Conservation (phyloP, 2,329 filamentous ascomycete genomes). For the Coniochaeta sp. region DNA sequence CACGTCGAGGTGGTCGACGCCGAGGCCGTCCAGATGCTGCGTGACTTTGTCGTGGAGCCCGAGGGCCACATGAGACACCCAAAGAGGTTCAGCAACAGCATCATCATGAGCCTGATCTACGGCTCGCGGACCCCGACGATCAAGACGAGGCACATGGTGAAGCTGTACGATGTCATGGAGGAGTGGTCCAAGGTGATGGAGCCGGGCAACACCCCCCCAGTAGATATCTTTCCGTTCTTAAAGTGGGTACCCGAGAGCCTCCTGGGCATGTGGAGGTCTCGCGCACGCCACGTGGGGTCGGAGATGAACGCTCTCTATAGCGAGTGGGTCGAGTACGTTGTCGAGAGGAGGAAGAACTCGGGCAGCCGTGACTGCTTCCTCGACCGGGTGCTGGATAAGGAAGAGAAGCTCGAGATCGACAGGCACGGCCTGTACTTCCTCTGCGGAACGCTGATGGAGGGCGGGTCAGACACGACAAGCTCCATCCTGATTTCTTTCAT, state of each 20-base stretch:
- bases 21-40: slow-evolving; percentile 37
- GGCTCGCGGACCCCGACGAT: slow-evolving; percentile 24
- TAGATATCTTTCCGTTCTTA: slow-evolving; percentile 37
- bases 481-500: slow-evolving; percentile 26
- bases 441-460: slow-evolving; percentile 20
- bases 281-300: slow-evolving; percentile 25
- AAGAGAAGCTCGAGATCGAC: slow-evolving; percentile 20
- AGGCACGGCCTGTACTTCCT: slow-evolving; percentile 28
- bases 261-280: slow-evolving; percentile 28
- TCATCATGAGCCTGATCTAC: slow-evolving; percentile 33
- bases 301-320: slow-evolving; percentile 33
- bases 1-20: slow-evolving; percentile 35
- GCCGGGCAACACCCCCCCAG: slow-evolving; percentile 37
- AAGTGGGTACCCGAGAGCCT: slow-evolving; percentile 31
- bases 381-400: slow-evolving; percentile 30
- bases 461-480: slow-evolving; percentile 26
- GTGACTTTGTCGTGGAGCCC: slow-evolving; percentile 31
- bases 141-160: slow-evolving; percentile 25
- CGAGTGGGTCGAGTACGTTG: slow-evolving; percentile 24
- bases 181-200: slow-evolving; percentile 35
- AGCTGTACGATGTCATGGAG: slow-evolving; percentile 33
- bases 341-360: slow-evolving; percentile 19
- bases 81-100: slow-evolving; percentile 39
- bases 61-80: slow-evolving; percentile 37
- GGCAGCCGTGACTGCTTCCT: slow-evolving; percentile 24